A percentile compares a stretch with the other conserved stretches of the same genome.
Conservation (phyloP, 148 eudicot species). For the Vaccinium corymbosum region DNA sequence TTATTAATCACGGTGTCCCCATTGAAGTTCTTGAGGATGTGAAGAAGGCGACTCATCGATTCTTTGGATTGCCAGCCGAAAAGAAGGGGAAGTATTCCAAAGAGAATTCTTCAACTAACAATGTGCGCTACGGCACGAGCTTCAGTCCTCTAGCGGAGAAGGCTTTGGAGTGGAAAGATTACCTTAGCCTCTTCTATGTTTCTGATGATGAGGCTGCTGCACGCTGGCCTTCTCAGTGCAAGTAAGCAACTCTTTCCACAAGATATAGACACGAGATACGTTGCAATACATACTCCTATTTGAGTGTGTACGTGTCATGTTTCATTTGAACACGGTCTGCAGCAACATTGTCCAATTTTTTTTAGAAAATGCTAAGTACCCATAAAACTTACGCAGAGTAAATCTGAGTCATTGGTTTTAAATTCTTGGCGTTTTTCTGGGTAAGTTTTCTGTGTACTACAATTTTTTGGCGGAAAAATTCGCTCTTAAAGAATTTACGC, state of each 20-base stretch:
- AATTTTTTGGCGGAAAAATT: too few species aligned
- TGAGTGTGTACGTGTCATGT: neutral
- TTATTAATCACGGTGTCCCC: constrained; percentile 40
- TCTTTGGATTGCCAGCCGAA: constrained; percentile 34
- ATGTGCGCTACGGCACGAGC: constrained; percentile 27
- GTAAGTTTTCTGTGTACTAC: too few species aligned
- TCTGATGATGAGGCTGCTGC: constrained; percentile 18
- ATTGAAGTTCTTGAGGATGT: constrained; percentile 33
- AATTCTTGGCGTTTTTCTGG: too few species aligned
- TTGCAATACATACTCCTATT: neutral
- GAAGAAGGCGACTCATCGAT: constrained; percentile 25
- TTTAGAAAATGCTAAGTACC: too few species aligned
- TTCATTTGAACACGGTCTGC: too few species aligned
- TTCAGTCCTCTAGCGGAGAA: constrained; percentile 27
- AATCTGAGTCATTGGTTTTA: too few species aligned
- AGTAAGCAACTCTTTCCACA: neutral
- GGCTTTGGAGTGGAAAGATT: constrained; percentile 39
- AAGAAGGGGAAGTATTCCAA: constrained; percentile 32
- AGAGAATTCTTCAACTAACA: neutral
- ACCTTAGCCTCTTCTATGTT: constrained; percentile 23
- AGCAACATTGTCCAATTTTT: too few species aligned
- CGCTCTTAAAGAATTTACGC: too few species aligned
- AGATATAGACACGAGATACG: neutral
- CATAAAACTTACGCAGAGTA: too few species aligned
- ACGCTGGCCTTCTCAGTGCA: constrained; percentile 29